Percentiles rank a stretch among this genome's conserved stretches.
Evolutionary conservation across 2,329 filamentous ascomycete genomes (phyloP).

Genomic region (Alternaria sp.): DNA sequence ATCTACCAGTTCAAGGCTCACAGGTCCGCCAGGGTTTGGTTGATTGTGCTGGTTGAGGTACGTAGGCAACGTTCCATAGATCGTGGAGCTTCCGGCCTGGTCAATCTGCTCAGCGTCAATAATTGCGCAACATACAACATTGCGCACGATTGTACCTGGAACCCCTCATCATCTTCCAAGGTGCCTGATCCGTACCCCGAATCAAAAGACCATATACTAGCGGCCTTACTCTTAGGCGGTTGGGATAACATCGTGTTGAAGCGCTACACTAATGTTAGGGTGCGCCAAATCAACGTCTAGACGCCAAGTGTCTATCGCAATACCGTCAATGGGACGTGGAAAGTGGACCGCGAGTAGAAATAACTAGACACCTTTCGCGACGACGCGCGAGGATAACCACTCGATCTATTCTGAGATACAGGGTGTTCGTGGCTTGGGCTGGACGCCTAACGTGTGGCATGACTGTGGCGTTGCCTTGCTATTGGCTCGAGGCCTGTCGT

Average conservation of each 20-base stretch:
- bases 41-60: not conserved
- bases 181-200: constrained; percentile 41
- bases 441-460: constrained; percentile 15
- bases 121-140: not conserved
- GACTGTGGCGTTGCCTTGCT: constrained; percentile 15
- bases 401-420: constrained; percentile 22
- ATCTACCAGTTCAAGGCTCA: constrained; percentile 17
- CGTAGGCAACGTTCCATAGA: not conserved
- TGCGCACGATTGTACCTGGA: not conserved
- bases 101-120: constrained; percentile 18
- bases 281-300: not conserved
- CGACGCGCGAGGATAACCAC: constrained; percentile 1
- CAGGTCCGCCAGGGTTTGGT: constrained; percentile 8
- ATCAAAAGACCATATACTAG: constrained; percentile 42
- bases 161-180: constrained; percentile 21
- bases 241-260: constrained; percentile 32
- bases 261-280: not conserved
- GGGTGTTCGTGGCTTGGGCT: constrained; percentile 32
- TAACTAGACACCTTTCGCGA: not conserved
- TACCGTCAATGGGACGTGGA: not conserved
- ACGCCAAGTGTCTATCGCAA: not conserved
- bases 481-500: constrained; percentile 18
- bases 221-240: constrained; percentile 25
- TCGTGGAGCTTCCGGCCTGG: constrained; percentile 2
- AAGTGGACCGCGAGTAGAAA: constrained; percentile 3